Percentiles rank a stretch among this genome's conserved stretches.
Evolutionary conservation across 2,329 filamentous ascomycete genomes (phyloP).

Genomic region (Ophiostoma sp.): DNA sequence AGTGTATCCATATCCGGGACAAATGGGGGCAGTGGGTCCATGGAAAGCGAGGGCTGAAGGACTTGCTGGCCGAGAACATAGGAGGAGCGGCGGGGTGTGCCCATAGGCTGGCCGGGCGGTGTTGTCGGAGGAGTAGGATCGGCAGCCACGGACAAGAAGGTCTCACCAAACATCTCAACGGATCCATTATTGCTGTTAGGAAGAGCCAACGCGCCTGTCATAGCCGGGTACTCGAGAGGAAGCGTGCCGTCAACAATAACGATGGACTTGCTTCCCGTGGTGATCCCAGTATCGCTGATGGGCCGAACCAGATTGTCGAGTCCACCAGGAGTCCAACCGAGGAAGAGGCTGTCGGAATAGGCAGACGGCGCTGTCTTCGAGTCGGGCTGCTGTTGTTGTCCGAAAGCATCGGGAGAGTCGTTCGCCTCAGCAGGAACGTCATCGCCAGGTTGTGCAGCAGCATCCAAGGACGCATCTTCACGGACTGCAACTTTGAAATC

Average conservation of each 20-base stretch:
- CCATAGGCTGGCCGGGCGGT: conserved; percentile 50
- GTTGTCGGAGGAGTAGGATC: conserved; percentile 64
- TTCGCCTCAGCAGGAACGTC: conserved; percentile 30
- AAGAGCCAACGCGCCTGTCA: conserved; percentile 51
- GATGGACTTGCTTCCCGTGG: conserved; percentile 83
- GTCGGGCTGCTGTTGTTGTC: conserved; percentile 31
- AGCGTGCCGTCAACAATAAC: conserved; percentile 76
- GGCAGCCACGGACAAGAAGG: conserved; percentile 49
- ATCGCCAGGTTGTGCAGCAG: conserved; percentile 26
- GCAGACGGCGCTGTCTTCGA: conserved; percentile 39
- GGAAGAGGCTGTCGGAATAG: conserved; percentile 45
- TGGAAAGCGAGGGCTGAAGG: conserved; percentile 39
- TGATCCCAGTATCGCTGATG: conserved; percentile 60
- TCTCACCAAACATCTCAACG: conserved; percentile 53
- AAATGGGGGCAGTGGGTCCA: conserved; percentile 49
- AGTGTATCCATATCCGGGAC: conserved; percentile 49
- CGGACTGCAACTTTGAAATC: conserved; percentile 76
- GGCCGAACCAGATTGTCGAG: conserved; percentile 39
- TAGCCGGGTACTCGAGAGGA: conserved; percentile 49
- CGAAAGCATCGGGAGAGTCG: background rate
- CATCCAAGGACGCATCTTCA: conserved; percentile 57
- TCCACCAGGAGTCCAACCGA: background rate
- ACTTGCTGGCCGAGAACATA: conserved; percentile 54
- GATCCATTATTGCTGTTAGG: conserved; percentile 45
- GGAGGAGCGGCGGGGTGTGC: conserved; percentile 57